Conservation (phyloP, 352 stramenopile genomes). For the Albugo laibachii region DNA sequence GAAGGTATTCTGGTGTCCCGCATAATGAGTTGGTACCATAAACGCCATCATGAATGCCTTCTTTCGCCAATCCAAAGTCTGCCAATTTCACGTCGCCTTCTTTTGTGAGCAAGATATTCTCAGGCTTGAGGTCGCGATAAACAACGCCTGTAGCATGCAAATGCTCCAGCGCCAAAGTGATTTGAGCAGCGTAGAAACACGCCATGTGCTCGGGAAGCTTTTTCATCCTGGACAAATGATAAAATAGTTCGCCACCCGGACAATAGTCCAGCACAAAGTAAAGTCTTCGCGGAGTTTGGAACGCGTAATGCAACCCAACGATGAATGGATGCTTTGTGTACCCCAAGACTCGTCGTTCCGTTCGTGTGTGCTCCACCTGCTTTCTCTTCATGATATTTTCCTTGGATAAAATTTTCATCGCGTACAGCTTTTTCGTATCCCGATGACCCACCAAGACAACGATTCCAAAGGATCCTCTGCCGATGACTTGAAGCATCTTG, state of each 20-base stretch:
- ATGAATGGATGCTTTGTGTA: conserved; percentile 78
- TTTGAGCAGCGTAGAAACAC: conserved; percentile 79
- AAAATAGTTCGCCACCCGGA: conserved; percentile 75
- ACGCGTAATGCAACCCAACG: conserved; percentile 71
- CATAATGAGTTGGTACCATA: conserved; percentile 64
- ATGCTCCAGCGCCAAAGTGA: conserved; percentile 66
- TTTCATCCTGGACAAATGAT: conserved; percentile 74
- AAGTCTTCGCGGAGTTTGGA: conserved; percentile 78
- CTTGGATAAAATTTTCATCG: conserved; percentile 87
- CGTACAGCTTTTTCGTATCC: conserved; percentile 73
- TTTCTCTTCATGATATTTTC: conserved; percentile 79
- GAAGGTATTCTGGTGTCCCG: conserved; percentile 76
- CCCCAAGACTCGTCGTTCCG: conserved; percentile 64
- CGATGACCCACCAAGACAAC: conserved; percentile 73
- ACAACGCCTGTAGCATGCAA: conserved; percentile 67
- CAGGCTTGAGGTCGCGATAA: conserved; percentile 59
- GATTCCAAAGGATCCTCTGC: conserved; percentile 84
- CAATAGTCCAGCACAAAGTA: conserved; percentile 94
- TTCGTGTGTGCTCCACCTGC: conserved; percentile 78
- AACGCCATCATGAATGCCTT: conserved; percentile 43
- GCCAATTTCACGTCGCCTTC: conserved; percentile 80
- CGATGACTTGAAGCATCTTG: conserved; percentile 78
- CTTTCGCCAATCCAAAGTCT: conserved; percentile 69
- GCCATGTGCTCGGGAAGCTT: conserved; percentile 76
- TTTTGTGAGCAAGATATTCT: conserved; percentile 58